Conservation (phyloP, 2,329 filamentous ascomycete genomes). For the Hymenoscyphus occultus region DNA sequence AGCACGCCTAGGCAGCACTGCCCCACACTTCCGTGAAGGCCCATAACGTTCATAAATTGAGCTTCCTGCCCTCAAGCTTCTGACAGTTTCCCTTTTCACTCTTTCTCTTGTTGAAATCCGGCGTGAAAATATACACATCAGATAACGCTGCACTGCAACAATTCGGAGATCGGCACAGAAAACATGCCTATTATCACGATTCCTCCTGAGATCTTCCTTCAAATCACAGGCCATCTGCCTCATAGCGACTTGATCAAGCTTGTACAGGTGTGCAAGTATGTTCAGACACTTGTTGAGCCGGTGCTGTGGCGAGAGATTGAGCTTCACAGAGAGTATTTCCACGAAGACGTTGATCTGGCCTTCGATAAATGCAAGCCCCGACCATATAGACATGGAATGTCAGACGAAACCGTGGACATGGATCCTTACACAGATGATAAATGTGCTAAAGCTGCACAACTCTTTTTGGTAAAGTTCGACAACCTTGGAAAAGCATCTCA, state of each 20-base stretch:
- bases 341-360: neutral
- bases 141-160: too few relatives aligned
- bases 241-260: neutral
- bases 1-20: too few relatives aligned
- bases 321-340: neutral
- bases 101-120: too few relatives aligned
- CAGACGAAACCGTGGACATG: neutral
- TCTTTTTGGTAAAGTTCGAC: neutral
- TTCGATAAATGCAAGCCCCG: neutral
- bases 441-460: neutral
- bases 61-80: too few relatives aligned
- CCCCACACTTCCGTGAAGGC: too few relatives aligned
- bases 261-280: neutral
- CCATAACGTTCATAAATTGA: too few relatives aligned
- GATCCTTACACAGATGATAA: neutral
- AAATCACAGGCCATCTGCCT: neutral
- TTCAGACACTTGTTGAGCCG: neutral
- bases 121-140: too few relatives aligned
- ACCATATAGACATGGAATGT: neutral
- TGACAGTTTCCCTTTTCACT: too few relatives aligned
- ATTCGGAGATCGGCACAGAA: too few relatives aligned
- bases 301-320: neutral
- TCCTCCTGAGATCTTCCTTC: neutral
- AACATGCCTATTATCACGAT: neutral
- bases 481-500: neutral